Base-by-base conservation (phyloP, 176 grass and related monocot genomes). In the Aegilops longissima region DNA sequence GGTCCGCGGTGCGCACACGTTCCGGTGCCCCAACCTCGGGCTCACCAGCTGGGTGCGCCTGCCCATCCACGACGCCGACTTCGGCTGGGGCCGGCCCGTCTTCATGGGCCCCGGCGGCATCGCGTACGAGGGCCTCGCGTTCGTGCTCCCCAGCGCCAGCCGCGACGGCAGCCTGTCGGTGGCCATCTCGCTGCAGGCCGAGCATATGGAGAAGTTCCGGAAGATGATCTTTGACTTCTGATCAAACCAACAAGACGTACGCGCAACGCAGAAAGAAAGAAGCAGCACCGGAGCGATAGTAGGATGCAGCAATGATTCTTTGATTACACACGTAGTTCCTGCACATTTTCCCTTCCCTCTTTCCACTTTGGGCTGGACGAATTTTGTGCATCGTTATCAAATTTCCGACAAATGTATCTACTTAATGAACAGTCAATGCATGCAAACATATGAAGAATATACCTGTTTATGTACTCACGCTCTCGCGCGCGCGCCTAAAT, bases 91-190 rank as follows among this genome's bases (percentile, higher is more conserved):
- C 0, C 58, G 91, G 66, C 95, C 95, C 3, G 88, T 98, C 44
- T 98, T 95, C 88, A 98, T 98, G 96, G 96, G 95, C 0, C 96
- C 96, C 45, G 96, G 96, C 29, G 91, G 93, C 51, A 98, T 98
- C 39, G 88, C 93, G 5, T 98, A 98, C 59, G 96, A 98, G 83
- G 96, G 96, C 21, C 88, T 93, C 76, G 91, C 96, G 0, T 98
- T 95, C 77, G 93, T 98, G 80, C 86, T 98, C 66, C 96, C 96
- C 18, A 98, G 93, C 78, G 80, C 96, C 20, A 89, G 49, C 70
- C 83, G 91, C 64, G 96, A 98, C 74, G 90, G 93, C 42, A 93
- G 96, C 83, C 89, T 95, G 73, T 98, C 93, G 18, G 87, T 98
- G 38, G 96, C 89, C 77, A 98, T 98, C 87, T 95, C 96, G 73